These are phyloP conservation scores for Takashimella tepidaria DNA, from an alignment of 1,284 basidiomycete species.

Conservation along the genomic window DNA sequence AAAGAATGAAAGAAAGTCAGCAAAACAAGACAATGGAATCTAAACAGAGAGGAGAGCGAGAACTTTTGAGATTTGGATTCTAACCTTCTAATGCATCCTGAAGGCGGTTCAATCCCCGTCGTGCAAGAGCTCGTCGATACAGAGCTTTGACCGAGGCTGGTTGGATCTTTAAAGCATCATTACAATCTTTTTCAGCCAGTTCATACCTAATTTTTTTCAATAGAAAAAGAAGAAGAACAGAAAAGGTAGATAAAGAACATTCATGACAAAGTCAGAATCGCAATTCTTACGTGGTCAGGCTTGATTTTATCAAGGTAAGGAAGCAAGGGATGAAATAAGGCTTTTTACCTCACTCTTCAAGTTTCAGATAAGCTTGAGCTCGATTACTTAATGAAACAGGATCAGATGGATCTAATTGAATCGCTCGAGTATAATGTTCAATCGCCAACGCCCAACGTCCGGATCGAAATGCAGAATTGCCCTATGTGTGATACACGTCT, in stretches of 20 bases:
- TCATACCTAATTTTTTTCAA: constrained; percentile 22
- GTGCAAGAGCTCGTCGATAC: constrained; percentile 39
- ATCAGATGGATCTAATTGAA: constrained; percentile 30
- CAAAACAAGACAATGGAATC: neutral
- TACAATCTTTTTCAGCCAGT: constrained; percentile 45
- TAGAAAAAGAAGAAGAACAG: neutral
- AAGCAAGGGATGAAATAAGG: no score
- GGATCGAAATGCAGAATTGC: constrained; percentile 44
- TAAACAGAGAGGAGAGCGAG: neutral
- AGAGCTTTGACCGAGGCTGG: constrained; percentile 39
- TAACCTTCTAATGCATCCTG: constrained; percentile 31
- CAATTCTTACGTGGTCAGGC: no score
- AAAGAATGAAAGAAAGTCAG: neutral
- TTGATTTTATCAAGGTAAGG: no score
- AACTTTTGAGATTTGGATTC: neutral
- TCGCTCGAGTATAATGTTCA: constrained; percentile 41
- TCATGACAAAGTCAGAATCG: neutral
- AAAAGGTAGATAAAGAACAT: neutral
- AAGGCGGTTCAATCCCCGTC: constrained; percentile 27
- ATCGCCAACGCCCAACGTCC: constrained; percentile 41
- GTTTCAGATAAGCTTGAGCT: constrained; percentile 45
- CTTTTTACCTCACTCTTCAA: constrained; percentile 43
- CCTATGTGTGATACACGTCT: constrained; percentile 25
- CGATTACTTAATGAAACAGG: constrained; percentile 39
- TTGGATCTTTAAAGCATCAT: constrained; percentile 26